These are phyloP conservation scores for Acacia pycnantha DNA, from an alignment of 331 rosid species.

Conservation along the genomic window DNA sequence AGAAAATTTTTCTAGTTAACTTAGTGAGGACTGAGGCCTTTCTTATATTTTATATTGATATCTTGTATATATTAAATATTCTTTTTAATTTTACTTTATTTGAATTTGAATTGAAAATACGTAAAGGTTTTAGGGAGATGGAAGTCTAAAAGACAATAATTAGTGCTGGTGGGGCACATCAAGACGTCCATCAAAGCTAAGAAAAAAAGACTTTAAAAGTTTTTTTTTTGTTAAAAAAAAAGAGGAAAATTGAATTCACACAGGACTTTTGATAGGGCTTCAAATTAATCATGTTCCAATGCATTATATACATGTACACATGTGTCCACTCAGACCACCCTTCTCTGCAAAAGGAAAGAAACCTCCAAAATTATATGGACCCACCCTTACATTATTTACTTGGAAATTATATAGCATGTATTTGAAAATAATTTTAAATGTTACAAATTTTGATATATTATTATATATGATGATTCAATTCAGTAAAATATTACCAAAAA, in stretches of 20 bases:
- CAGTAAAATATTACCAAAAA: background rate
- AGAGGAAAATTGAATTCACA: background rate
- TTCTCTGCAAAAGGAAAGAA: constrained; percentile 30
- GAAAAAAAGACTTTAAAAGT: background rate
- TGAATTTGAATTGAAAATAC: background rate
- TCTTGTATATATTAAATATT: background rate
- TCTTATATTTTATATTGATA: background rate
- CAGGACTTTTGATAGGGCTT: constrained; percentile 37
- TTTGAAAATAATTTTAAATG: background rate
- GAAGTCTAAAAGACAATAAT: constrained; percentile 34
- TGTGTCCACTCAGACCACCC: constrained; percentile 48
- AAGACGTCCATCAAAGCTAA: constrained; percentile 25
- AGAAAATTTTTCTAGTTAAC: background rate
- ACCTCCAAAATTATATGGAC: constrained; percentile 35
- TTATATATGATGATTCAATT: background rate
- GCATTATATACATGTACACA: constrained; percentile 23
- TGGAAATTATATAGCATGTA: background rate
- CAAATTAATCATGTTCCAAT: constrained; percentile 43
- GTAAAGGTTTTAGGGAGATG: background rate
- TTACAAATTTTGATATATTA: background rate
- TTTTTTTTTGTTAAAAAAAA: background rate
- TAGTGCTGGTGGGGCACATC: constrained; percentile 33
- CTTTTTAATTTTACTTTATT: background rate
- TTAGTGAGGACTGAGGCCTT: background rate
- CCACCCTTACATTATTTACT: constrained; percentile 11